A percentile compares a stretch with the other conserved stretches of the same genome.
These are phyloP conservation scores for Penicillium lagena DNA, from an alignment of 495 filamentous ascomycete species.

Conservation along the genomic window DNA sequence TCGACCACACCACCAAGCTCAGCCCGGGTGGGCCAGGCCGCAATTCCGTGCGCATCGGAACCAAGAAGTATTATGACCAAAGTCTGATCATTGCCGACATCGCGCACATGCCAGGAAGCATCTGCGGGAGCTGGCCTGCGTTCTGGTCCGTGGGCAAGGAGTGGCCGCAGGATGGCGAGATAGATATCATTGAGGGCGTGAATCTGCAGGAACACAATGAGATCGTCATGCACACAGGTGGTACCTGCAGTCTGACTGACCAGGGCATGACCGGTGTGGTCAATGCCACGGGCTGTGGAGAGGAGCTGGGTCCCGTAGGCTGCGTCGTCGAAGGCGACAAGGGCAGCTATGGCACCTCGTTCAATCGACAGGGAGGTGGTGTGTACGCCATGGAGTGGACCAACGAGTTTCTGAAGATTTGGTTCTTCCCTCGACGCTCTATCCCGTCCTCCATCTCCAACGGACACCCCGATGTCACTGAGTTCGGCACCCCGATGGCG, in stretches of 20 bases:
- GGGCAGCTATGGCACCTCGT: conserved; percentile 61
- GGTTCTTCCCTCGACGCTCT: conserved; percentile 63
- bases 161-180: conserved; percentile 80
- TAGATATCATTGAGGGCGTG: conserved; percentile 89
- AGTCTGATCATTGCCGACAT: conserved; percentile 72
- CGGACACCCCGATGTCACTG: conserved; percentile 51
- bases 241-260: conserved; percentile 54
- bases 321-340: conserved; percentile 35
- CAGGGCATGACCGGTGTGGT: conserved; percentile 41
- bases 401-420: conserved; percentile 58
- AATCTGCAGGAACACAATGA: conserved; percentile 57
- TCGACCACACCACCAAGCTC: conserved; percentile 36
- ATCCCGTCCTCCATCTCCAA: conserved; percentile 53
- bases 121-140: conserved; percentile 72
- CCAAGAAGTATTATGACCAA: conserved; percentile 58
- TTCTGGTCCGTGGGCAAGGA: conserved; percentile 67
- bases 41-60: conserved; percentile 59
- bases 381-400: conserved; percentile 78
- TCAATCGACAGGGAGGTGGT: conserved; percentile 70
- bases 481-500: conserved; percentile 64
- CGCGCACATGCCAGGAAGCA: conserved; percentile 64
- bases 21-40: conserved; percentile 46
- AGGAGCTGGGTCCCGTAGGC: conserved; percentile 45
- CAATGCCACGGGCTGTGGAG: conserved; percentile 49
- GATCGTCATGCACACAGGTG: conserved; percentile 69